phyloP scores from a whole-genome alignment of 495 filamentous ascomycete genomes.

The Rhypophila decipiens region DNA sequence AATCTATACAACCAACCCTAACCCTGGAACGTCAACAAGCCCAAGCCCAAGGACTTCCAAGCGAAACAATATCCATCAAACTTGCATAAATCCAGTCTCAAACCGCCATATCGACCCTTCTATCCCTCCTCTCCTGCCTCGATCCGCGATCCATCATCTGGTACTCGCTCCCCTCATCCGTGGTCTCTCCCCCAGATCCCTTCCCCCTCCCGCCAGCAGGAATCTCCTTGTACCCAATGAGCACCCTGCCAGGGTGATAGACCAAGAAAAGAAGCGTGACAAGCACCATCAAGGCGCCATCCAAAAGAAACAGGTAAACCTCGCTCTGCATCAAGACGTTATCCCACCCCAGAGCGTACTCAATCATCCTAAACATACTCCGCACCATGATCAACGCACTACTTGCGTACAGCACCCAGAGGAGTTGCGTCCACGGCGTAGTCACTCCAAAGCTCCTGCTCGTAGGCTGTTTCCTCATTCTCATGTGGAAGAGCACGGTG shows the following conservation, averaged over 20 bases:
- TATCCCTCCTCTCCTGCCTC: too few species aligned
- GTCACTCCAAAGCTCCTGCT: constrained; percentile 1
- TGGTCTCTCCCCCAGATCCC: too few species aligned
- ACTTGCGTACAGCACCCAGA: constrained; percentile 43
- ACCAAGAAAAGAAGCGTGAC: constrained; percentile 12
- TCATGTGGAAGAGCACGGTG: constrained; percentile 33
- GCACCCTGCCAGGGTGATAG: constrained; percentile 14
- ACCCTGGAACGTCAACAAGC: too few species aligned
- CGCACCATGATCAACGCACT: constrained; percentile 55
- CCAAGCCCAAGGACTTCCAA: too few species aligned
- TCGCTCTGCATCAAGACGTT: constrained; percentile 10
- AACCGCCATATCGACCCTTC: too few species aligned
- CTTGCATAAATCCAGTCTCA: too few species aligned
- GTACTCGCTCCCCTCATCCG: too few species aligned
- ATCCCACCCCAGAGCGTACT: constrained; percentile 38
- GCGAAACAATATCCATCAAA: too few species aligned
- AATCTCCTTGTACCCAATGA: constrained; percentile 18
- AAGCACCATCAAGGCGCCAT: constrained; percentile 14
- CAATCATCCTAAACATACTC: constrained; percentile 54
- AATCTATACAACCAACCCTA: not conserved
- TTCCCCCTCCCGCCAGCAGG: not conserved
- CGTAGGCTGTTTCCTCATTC: constrained; percentile 9
- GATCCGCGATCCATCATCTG: too few species aligned
- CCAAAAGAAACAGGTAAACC: constrained; percentile 15
- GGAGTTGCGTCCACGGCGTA: constrained; percentile 42